A percentile compares a stretch with the other conserved stretches of the same genome.
phyloP scores from a whole-genome alignment of 495 filamentous ascomycete genomes.

The Penicillium maclennaniae region DNA sequence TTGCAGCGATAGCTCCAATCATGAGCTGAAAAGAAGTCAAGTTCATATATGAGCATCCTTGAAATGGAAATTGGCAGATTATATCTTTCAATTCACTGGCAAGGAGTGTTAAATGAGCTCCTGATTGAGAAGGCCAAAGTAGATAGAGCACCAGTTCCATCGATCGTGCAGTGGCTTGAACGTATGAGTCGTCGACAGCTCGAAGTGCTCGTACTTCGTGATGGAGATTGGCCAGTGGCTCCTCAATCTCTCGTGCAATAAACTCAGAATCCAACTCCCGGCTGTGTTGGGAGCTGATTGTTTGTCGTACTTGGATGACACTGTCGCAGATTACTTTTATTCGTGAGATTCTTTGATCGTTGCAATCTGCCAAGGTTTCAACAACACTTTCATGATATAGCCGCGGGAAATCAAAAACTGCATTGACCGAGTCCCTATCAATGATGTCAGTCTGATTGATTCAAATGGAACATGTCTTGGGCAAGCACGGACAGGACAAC shows the following conservation, averaged over 20 bases:
- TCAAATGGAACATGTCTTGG: too few relatives aligned
- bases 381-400: too few relatives aligned
- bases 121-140: constrained; percentile 5
- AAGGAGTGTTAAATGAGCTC: constrained; percentile 11
- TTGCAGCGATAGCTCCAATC: constrained; percentile 21
- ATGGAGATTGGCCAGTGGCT: too few relatives aligned
- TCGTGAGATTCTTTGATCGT: not conserved
- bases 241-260: too few relatives aligned
- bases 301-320: constrained; percentile 3
- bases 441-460: too few relatives aligned
- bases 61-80: constrained; percentile 11
- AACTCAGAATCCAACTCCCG: too few relatives aligned
- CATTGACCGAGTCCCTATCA: too few relatives aligned
- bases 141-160: constrained; percentile 13
- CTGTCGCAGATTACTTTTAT: constrained; percentile 7
- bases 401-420: too few relatives aligned
- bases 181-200: too few relatives aligned
- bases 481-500: too few relatives aligned
- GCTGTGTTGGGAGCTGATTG: not conserved
- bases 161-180: not conserved
- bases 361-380: not conserved
- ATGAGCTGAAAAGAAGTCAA: constrained; percentile 22
- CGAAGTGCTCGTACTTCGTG: too few relatives aligned
- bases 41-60: constrained; percentile 19
- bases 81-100: constrained; percentile 17